Evolutionary conservation across 2,329 filamentous ascomycete species (phyloP).

Genomic region (Microdochium nivale): DNA sequence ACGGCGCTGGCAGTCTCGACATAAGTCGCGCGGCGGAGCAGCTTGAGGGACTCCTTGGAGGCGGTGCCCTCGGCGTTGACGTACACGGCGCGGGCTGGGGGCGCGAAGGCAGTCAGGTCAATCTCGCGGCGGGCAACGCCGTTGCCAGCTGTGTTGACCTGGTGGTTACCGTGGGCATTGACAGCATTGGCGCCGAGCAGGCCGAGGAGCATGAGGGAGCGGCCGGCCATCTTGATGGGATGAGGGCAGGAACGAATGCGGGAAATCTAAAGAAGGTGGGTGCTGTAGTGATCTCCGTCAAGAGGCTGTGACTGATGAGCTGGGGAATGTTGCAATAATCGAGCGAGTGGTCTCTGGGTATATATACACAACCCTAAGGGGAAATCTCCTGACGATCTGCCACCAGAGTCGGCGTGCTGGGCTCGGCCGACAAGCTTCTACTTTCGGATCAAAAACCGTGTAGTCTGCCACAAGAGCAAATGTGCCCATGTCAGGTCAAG

Average conservation of each 20-base stretch:
- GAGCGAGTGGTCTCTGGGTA: neutral
- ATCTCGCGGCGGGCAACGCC: conserved; percentile 20
- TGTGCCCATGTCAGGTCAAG: too few species aligned
- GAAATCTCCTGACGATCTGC: neutral
- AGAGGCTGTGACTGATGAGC: neutral
- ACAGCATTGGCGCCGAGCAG: conserved; percentile 21
- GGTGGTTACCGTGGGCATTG: conserved; percentile 15
- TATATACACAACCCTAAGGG: neutral
- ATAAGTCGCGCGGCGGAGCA: conserved; percentile 25
- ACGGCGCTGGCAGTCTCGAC: conserved; percentile 34
- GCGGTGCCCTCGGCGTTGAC: conserved; percentile 16
- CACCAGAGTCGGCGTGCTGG: neutral
- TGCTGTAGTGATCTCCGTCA: neutral
- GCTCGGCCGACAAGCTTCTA: neutral
- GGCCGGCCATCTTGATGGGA: conserved; percentile 14
- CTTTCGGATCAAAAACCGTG: neutral
- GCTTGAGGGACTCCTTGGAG: conserved; percentile 11
- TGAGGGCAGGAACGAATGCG: neutral
- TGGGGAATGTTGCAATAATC: neutral
- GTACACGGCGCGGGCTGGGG: conserved; percentile 19
- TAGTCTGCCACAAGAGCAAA: neutral
- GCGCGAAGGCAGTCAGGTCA: conserved; percentile 22
- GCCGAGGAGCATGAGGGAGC: conserved; percentile 20
- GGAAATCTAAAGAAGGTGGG: neutral
- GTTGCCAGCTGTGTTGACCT: conserved; percentile 10